phyloP scores from a whole-genome alignment of 768 basidiomycete genomes.

The Coprinopsis sp. region DNA sequence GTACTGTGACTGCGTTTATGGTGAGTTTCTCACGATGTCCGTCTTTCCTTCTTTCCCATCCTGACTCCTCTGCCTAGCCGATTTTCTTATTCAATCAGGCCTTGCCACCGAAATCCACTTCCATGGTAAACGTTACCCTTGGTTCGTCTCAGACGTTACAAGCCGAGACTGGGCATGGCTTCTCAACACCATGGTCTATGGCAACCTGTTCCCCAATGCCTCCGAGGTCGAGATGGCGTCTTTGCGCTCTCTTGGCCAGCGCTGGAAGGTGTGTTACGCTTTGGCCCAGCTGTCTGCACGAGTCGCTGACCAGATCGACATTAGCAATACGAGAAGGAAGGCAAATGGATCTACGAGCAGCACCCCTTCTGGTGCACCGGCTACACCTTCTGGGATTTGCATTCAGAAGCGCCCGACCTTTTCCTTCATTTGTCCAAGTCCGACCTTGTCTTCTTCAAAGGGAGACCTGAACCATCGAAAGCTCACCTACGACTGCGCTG shows the following conservation, averaged over 20 bases:
- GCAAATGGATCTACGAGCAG: constrained; percentile 92
- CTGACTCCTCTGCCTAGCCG: constrained; percentile 48
- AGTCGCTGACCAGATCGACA: constrained; percentile 4
- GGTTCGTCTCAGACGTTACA: constrained; percentile 94
- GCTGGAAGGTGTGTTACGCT: constrained; percentile 72
- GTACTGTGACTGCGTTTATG: constrained; percentile 84
- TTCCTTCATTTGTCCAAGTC: constrained; percentile 89
- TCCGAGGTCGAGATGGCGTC: constrained; percentile 78
- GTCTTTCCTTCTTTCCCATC: constrained; percentile 1
- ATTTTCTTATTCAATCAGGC: constrained; percentile 89
- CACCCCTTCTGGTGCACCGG: constrained; percentile 97
- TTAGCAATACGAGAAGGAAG: constrained; percentile 87
- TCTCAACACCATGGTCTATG: constrained; percentile 82
- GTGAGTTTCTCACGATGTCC: constrained; percentile 33
- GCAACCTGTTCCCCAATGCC: constrained; percentile 85
- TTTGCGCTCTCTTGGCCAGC: constrained; percentile 67
- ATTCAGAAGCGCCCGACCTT: constrained; percentile 80
- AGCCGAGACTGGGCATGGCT: constrained; percentile 94
- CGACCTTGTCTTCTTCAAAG: constrained; percentile 91
- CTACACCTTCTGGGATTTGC: constrained; percentile 89
- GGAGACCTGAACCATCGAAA: constrained; percentile 94
- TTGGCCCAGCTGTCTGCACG: not conserved
- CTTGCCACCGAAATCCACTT: constrained; percentile 81
- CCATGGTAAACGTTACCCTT: constrained; percentile 94
- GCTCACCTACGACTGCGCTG: constrained; percentile 82